Evolutionary conservation across 2,329 filamentous ascomycete genomes (phyloP), one percentile per base, ranked within the genome.

Genomic region (Fusarium odoratissimum): DNA sequence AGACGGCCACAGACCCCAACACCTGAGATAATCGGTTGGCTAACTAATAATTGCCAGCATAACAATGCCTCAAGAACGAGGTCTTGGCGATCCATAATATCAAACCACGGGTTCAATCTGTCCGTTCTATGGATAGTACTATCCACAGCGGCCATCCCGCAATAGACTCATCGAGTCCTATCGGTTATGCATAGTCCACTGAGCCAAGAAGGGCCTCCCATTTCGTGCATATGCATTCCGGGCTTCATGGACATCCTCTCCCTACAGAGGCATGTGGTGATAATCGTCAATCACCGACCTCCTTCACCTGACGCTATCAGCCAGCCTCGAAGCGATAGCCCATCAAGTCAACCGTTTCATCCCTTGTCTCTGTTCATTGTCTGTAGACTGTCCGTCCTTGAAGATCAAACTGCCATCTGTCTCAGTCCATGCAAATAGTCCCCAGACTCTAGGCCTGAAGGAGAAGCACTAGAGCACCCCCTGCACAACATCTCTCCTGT

Each of bases 291-390:
- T 35, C 48, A 66, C 45, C 56, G 51, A 71, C 68, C 67, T 69
- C 67, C 60, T 70, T 70, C 65, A 65, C 67, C 66, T 69, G 67
- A 70, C 69, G 41, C 68, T 59, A 64, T 64, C 68, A 71, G 63
- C 52, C 67, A 46, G 49, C 58, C 58, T 64, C 49, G 31, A 68
- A 45, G 56, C 58, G 54, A 66, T 21, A 59, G 41, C 48, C 48
- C 48, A 51, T 45, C 37, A 42, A 40, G 40, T 64, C 44, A 54
- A 52, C 64, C 68, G 68, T 72, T 72, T 72, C 64, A 72, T 55
- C 69, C 59, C 70, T 58, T 33, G 54, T 38, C 21, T 52, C 42
- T 31, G 28, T 23, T 41, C 35, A 52, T 48, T 54, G 52, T 31
- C 17, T 28, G 45, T 37, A 17, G 28, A 28, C n/a, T 17, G 44